Evolutionary conservation across 2,329 filamentous ascomycete genomes (phyloP).

Genomic region (Colletotrichum sp.): DNA sequence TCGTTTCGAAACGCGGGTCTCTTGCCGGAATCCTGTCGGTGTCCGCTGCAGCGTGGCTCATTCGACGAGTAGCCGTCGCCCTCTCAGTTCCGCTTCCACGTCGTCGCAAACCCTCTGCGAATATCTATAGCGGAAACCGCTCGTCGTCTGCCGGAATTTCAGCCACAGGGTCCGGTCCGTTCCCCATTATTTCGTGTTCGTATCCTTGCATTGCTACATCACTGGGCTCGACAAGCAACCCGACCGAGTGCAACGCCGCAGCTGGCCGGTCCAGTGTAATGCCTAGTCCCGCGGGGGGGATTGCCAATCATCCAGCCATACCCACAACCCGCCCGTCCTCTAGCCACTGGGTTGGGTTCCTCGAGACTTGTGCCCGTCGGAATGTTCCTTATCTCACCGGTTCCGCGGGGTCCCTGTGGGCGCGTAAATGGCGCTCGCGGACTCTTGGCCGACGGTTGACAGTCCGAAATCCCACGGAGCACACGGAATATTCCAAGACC

Average conservation of each 20-base stretch:
- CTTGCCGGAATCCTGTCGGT: slow-evolving; percentile 2
- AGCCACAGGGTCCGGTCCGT: not conserved
- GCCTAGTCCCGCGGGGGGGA: not conserved
- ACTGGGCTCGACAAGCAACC: not conserved
- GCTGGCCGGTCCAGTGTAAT: not conserved
- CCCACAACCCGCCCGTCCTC: not conserved
- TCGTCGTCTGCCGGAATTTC: not conserved
- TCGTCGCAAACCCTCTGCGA: not conserved
- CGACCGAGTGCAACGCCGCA: slow-evolving; percentile 1
- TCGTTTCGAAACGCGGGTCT: slow-evolving; percentile 6
- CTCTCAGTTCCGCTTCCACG: not conserved
- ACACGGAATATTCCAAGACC: not conserved
- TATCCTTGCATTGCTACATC: slow-evolving; percentile 6
- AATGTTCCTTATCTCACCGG: not conserved
- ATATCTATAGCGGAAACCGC: not conserved
- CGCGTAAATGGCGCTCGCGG: not conserved
- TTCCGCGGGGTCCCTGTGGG: not conserved
- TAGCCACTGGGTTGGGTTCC: not conserved
- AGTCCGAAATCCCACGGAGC: not conserved
- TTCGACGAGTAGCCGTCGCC: not conserved
- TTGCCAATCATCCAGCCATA: not conserved
- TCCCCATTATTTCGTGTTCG: slow-evolving; percentile 16
- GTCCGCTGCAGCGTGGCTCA: not conserved
- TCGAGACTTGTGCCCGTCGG: not conserved
- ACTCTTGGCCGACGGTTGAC: not conserved